Evolutionary conservation across 495 filamentous ascomycete genomes (phyloP).

Genomic region (Lasiosphaeria miniovina): DNA sequence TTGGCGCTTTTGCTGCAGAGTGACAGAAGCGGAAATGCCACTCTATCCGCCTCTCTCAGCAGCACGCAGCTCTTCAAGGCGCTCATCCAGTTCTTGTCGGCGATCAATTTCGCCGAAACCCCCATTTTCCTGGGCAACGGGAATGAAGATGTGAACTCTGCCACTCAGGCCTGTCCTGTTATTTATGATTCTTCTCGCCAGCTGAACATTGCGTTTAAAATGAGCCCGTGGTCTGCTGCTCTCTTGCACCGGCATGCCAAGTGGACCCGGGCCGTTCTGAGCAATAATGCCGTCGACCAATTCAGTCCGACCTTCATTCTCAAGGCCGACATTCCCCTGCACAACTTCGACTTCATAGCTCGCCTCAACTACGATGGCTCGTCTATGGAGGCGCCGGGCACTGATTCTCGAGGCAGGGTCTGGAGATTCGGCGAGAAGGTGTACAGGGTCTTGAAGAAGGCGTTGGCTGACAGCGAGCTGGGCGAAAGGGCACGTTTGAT

Average conservation of each 20-base stretch:
- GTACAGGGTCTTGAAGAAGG: slow-evolving; percentile 61
- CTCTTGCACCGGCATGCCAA: slow-evolving; percentile 67
- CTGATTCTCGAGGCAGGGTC: slow-evolving; percentile 31
- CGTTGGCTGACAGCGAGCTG: slow-evolving; percentile 45
- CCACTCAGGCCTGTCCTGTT: slow-evolving; percentile 38
- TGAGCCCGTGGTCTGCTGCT: slow-evolving; percentile 80
- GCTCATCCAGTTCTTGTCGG: slow-evolving; percentile 75
- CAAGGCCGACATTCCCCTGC: slow-evolving; percentile 61
- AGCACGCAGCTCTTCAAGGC: slow-evolving; percentile 95
- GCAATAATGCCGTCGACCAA: slow-evolving; percentile 69
- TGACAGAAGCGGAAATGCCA: slow-evolving; percentile 61
- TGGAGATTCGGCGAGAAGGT: slow-evolving; percentile 46
- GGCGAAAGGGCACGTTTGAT: slow-evolving; percentile 71
- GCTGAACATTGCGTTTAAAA: slow-evolving; percentile 86
- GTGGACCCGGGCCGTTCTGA: slow-evolving; percentile 67
- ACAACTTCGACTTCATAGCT: slow-evolving; percentile 66
- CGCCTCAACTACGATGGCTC: slow-evolving; percentile 24
- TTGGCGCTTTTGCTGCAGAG: slow-evolving; percentile 80
- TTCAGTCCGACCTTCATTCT: slow-evolving; percentile 81
- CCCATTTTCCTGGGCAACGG: slow-evolving; percentile 54
- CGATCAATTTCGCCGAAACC: slow-evolving; percentile 61
- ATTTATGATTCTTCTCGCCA: slow-evolving; percentile 68
- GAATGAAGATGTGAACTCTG: slow-evolving; percentile 28
- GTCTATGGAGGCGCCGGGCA: slow-evolving; percentile 14
- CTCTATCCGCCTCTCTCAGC: slow-evolving; percentile 76